These are phyloP conservation scores for Atalantia buxifolia DNA, from an alignment of 345 rosid species.

Conservation along the genomic window DNA sequence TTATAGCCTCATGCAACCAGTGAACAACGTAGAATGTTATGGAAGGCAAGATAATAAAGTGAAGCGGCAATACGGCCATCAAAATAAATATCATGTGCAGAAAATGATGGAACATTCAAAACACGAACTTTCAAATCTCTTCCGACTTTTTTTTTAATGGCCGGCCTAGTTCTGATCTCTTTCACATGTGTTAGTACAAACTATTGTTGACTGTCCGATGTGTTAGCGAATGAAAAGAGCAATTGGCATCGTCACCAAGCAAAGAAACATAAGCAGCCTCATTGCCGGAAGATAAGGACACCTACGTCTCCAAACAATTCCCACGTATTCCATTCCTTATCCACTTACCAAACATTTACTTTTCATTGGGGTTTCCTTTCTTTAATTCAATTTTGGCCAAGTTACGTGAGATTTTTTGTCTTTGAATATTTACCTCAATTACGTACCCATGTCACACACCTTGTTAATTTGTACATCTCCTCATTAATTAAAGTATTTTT, in stretches of 20 bases:
- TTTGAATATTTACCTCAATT: not conserved
- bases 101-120: not conserved
- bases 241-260: slow-evolving; percentile 13
- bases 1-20: not conserved
- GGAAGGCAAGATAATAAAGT: not conserved
- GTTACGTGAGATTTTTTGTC: not conserved
- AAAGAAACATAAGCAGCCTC: not conserved
- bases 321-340: slow-evolving; percentile 35
- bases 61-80: not conserved
- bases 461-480: not conserved
- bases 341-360: slow-evolving; percentile 23
- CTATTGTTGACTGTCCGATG: not conserved
- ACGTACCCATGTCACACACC: not conserved
- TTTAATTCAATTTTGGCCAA: not conserved
- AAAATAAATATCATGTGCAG: not conserved
- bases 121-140: not conserved
- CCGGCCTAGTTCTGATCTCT: not conserved
- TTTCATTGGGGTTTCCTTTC: slow-evolving; percentile 4
- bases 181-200: not conserved
- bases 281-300: slow-evolving; percentile 22
- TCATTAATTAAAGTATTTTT: slow-evolving; percentile 1
- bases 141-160: not conserved
- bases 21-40: not conserved
- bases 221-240: slow-evolving; percentile 8
- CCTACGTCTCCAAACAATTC: slow-evolving; percentile 14